Base-by-base conservation (phyloP, 108 stramenopile genomes). In the Bacterosira constricta region DNA sequence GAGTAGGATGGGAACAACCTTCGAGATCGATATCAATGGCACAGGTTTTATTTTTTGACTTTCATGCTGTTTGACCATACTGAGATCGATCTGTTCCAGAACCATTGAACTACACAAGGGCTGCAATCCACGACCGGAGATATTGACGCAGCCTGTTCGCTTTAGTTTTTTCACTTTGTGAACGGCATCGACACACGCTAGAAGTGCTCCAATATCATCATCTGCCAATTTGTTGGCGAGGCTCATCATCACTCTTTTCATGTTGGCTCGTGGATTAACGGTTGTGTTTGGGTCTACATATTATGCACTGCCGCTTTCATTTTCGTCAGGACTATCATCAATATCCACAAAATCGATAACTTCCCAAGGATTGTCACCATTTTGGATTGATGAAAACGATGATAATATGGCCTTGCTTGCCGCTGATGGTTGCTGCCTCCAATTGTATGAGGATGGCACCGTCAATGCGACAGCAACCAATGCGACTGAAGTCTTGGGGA, bases 401-500 rank as follows among this genome's bases (percentile, higher is more conserved):
- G 44, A 18, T 9, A 15, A 45, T 3, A 47, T 47, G 10, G 6
- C 46, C 11, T 23, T 47, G n/a, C 46, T 47, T 23, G 46, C 46
- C 0, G 20, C 46, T 23, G n/a, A 17, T 1, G 46, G 46, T 47
- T 23, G 46, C 6, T 47, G 20, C 17, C 46, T 18, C 46, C 46
- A 47, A 12, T 47, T 47, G 11, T 18, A 47, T 17, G 20, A 3
- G 46, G 46, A 47, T 1, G 46, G 23, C 2, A 23, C 46, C 46
- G 46, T 47, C 46, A 47, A 23, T 23, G 46, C 46, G 23, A 47
- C 46, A 47, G 46, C 46, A 23, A 47, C 46, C 46, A 47, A 47
- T 23, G 46, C 46, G n/a, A n/a, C n/a, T n/a, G n/a, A n/a, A n/a
- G n/a, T n/a, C n/a, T n/a, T n/a, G n/a, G n/a, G n/a, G n/a, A n/a